phyloP scores from a whole-genome alignment of 1,139 yeast genomes.

The Protomyces inundatus region DNA sequence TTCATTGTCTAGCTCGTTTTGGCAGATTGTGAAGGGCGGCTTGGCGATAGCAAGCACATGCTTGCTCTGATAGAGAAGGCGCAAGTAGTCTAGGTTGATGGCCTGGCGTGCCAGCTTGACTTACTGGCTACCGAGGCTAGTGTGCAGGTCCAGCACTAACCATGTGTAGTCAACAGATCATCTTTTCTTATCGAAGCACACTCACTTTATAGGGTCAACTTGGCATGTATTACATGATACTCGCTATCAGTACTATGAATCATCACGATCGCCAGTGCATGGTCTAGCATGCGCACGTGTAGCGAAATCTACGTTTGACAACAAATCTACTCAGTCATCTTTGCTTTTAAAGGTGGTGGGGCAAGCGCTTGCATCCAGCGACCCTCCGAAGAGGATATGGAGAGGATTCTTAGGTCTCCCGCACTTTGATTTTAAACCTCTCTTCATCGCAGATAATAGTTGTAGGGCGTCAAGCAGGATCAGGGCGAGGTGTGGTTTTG shows the following conservation, averaged over 20 bases:
- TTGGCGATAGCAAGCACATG: slow-evolving; percentile 9
- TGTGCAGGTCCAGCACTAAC: too few relatives aligned
- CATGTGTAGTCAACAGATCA: too few relatives aligned
- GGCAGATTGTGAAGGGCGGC: slow-evolving; percentile 21
- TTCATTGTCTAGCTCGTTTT: slow-evolving; percentile 12
- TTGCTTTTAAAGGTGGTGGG: not conserved
- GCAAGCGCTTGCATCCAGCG: not conserved
- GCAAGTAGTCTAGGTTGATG: not conserved
- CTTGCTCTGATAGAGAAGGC: not conserved
- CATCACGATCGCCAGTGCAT: too few relatives aligned
- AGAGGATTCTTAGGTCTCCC: slow-evolving; percentile 1
- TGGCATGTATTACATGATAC: too few relatives aligned
- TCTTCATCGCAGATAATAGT: not conserved
- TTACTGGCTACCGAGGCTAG: too few relatives aligned
- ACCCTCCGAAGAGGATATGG: not conserved
- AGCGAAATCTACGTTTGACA: not conserved
- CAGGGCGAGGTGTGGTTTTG: too few relatives aligned
- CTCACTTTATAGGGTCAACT: too few relatives aligned
- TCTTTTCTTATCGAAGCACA: too few relatives aligned
- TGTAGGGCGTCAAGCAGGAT: not conserved
- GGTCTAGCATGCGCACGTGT: too few relatives aligned
- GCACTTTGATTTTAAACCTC: not conserved
- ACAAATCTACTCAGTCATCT: not conserved
- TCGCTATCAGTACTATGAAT: too few relatives aligned
- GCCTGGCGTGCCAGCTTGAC: not conserved